phyloP scores from a whole-genome alignment of 2,329 filamentous ascomycete species.

The Atkinsonella hypoxylon region DNA sequence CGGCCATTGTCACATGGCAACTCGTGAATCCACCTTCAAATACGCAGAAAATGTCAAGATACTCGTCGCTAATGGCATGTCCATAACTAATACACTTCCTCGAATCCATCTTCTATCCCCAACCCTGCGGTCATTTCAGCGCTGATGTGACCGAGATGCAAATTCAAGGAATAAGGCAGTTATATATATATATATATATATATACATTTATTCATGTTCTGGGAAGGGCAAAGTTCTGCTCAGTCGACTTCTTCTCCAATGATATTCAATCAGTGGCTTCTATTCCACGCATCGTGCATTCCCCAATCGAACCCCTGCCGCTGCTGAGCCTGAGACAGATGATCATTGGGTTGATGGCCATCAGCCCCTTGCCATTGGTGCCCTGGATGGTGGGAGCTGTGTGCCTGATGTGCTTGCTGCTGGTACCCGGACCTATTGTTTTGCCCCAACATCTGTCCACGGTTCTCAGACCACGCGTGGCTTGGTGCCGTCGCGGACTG shows the following conservation, averaged over 20 bases:
- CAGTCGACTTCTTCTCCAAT: neutral
- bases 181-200: too few species aligned
- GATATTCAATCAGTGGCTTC: neutral
- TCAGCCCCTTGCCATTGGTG: constrained; percentile 3
- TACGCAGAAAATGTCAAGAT: too few species aligned
- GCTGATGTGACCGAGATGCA: too few species aligned
- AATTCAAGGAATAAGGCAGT: too few species aligned
- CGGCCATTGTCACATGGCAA: too few species aligned
- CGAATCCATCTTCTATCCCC: too few species aligned
- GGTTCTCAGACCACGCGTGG: neutral
- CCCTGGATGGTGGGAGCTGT: neutral
- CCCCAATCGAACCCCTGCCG: constrained; percentile 5
- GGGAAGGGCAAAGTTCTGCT: neutral
- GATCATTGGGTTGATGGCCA: neutral
- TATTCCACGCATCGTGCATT: constrained; percentile 4
- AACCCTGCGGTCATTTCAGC: too few species aligned
- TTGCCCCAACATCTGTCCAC: neutral
- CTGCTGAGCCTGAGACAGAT: neutral
- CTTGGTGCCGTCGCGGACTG: neutral
- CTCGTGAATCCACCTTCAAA: too few species aligned
- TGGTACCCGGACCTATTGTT: neutral
- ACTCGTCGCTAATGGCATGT: too few species aligned
- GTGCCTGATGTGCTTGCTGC: neutral
- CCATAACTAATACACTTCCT: too few species aligned
- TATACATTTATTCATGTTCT: neutral